Percentiles rank a stretch among this genome's conserved stretches.
These are phyloP conservation scores for Fusarium pseudograminearum DNA, from an alignment of 2,329 filamentous ascomycete species.

Conservation along the genomic window DNA sequence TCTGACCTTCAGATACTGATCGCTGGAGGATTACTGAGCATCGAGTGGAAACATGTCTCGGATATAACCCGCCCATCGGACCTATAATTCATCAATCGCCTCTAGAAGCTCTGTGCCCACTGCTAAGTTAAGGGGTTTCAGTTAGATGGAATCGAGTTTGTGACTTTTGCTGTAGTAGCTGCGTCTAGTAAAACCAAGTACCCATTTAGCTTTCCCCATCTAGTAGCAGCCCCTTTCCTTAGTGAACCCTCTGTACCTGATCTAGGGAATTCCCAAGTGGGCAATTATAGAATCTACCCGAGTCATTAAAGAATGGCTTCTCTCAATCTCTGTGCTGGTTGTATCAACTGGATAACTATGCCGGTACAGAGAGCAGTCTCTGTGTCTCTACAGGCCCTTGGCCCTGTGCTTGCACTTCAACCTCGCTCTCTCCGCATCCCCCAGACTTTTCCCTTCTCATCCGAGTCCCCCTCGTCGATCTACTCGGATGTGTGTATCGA, in stretches of 20 bases:
- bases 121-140: neutral
- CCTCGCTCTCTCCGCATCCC: slow-evolving; percentile 24
- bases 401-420: neutral
- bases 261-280: neutral
- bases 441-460: slow-evolving; percentile 19
- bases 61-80: neutral
- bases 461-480: slow-evolving; percentile 36
- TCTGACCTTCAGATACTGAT: neutral
- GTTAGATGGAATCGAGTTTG: neutral
- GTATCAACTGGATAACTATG: neutral
- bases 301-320: neutral
- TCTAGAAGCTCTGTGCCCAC: neutral
- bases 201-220: neutral
- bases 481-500: slow-evolving; percentile 44
- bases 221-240: neutral
- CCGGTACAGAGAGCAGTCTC: neutral
- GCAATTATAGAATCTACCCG: neutral
- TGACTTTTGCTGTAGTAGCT: neutral
- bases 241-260: neutral
- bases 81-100: neutral
- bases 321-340: neutral
- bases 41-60: neutral
- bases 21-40: neutral
- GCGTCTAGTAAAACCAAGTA: neutral
- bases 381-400: slow-evolving; percentile 1